These are phyloP conservation scores for Botrytis porri DNA, from an alignment of 2,329 filamentous ascomycete species.

Conservation along the genomic window DNA sequence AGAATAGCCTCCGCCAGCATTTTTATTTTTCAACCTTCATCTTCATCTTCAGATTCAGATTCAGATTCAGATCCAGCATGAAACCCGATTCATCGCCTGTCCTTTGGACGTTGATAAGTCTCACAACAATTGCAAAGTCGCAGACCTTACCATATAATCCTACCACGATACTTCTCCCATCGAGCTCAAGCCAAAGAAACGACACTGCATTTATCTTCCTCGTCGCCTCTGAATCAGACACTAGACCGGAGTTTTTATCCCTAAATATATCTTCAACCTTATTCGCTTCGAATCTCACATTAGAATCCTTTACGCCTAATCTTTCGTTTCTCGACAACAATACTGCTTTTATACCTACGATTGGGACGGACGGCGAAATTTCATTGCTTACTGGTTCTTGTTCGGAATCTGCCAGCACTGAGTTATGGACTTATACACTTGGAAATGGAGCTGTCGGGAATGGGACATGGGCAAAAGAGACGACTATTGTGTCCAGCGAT, in stretches of 20 bases:
- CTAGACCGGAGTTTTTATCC: conserved; percentile 52
- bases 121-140: conserved; percentile 28
- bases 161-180: conserved; percentile 63
- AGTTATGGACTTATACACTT: conserved; percentile 67
- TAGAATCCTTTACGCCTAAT: conserved; percentile 51
- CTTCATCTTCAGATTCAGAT: background rate
- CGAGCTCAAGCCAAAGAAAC: conserved; percentile 46
- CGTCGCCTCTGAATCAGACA: conserved; percentile 39
- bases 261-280: conserved; percentile 63
- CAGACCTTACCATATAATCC: conserved; percentile 71
- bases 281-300: conserved; percentile 44
- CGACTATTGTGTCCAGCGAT: conserved; percentile 38
- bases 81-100: conserved; percentile 24
- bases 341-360: conserved; percentile 63
- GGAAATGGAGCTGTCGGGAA: conserved; percentile 44
- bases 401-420: conserved; percentile 47
- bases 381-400: conserved; percentile 75
- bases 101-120: conserved; percentile 26
- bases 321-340: conserved; percentile 61
- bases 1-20: conserved; percentile 19
- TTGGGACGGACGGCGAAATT: conserved; percentile 67
- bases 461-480: conserved; percentile 53
- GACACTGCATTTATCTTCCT: conserved; percentile 68
- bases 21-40: conserved; percentile 16
- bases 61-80: conserved; percentile 26